These are phyloP conservation scores for Zalaria sp. DNA, from an alignment of 2,329 filamentous ascomycete species.

Conservation along the genomic window DNA sequence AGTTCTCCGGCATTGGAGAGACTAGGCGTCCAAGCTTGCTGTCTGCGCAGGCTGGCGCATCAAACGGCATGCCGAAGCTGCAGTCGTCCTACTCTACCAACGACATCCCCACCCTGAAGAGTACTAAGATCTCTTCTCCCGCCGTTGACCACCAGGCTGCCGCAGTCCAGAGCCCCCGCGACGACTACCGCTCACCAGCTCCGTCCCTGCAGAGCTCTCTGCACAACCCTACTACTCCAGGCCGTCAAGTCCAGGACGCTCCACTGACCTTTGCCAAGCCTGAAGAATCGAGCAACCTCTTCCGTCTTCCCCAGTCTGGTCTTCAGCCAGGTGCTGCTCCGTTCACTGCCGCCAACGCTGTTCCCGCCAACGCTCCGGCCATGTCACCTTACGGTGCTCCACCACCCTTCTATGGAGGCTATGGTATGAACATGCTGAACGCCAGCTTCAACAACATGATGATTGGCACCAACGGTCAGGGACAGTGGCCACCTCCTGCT, in stretches of 20 bases:
- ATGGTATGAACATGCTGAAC: constrained; percentile 48
- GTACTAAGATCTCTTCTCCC: constrained; percentile 26
- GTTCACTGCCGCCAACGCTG: constrained; percentile 32
- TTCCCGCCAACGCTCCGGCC: constrained; percentile 8
- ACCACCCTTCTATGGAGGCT: constrained; percentile 32
- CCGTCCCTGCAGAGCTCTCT: constrained; percentile 35
- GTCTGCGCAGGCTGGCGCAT: constrained; percentile 45
- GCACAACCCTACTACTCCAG: constrained; percentile 59
- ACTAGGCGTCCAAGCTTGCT: constrained; percentile 30
- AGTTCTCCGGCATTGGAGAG: constrained; percentile 23
- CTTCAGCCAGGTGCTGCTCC: constrained; percentile 68
- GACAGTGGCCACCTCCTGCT: constrained; percentile 11
- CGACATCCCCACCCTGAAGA: constrained; percentile 78
- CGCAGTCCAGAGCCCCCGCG: constrained; percentile 6
- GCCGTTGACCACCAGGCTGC: constrained; percentile 39
- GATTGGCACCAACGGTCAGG: constrained; percentile 29
- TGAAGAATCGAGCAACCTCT: constrained; percentile 34
- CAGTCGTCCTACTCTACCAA: constrained; percentile 83
- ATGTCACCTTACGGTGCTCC: constrained; percentile 15
- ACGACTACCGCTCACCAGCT: constrained; percentile 3
- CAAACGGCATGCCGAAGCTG: constrained; percentile 53
- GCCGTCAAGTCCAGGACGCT: constrained; percentile 61
- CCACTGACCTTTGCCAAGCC: constrained; percentile 32
- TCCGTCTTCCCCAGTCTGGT: constrained; percentile 51
- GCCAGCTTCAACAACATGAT: constrained; percentile 56